These are phyloP conservation scores for Myxozyma mucilagina DNA, from an alignment of 805 yeast genomes.

Conservation along the genomic window DNA sequence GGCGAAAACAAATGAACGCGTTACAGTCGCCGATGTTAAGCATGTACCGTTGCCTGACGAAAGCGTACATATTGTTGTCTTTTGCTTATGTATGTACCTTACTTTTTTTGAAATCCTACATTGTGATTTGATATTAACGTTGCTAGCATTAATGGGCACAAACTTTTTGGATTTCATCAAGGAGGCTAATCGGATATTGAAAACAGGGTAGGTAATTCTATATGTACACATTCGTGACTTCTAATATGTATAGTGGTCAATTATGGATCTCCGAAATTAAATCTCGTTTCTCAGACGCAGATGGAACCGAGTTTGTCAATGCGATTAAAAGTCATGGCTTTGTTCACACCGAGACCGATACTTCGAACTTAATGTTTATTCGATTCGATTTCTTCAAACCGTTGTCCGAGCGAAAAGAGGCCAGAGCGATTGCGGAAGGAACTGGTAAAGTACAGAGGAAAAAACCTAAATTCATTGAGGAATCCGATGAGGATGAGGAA, in stretches of 20 bases:
- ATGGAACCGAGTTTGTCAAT: slow-evolving; percentile 63
- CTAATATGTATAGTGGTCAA: slow-evolving; percentile 62
- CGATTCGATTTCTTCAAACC: slow-evolving; percentile 94
- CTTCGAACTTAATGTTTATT: slow-evolving; percentile 87
- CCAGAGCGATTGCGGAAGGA: slow-evolving; percentile 56
- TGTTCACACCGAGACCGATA: slow-evolving; percentile 84
- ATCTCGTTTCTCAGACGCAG: slow-evolving; percentile 75
- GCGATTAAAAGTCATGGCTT: slow-evolving; percentile 78
- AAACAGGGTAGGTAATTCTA: slow-evolving; percentile 49
- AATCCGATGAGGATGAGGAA: slow-evolving; percentile 60
- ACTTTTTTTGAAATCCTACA: neutral
- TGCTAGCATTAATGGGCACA: slow-evolving; percentile 85
- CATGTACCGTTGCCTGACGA: slow-evolving; percentile 80
- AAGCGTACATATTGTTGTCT: slow-evolving; percentile 84
- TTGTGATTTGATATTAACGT: neutral
- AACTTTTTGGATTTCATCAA: slow-evolving; percentile 87
- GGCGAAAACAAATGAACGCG: slow-evolving; percentile 80
- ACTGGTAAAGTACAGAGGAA: slow-evolving; percentile 37
- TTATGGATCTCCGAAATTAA: slow-evolving; percentile 98
- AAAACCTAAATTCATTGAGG: slow-evolving; percentile 60
- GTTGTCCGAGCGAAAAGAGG: slow-evolving; percentile 29
- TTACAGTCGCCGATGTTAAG: slow-evolving; percentile 95
- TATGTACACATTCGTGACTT: neutral
- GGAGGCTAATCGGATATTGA: slow-evolving; percentile 83
- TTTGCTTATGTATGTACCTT: slow-evolving; percentile 61